phyloP scores from a whole-genome alignment of 352 stramenopile genomes.

The Pythium insidiosum region DNA sequence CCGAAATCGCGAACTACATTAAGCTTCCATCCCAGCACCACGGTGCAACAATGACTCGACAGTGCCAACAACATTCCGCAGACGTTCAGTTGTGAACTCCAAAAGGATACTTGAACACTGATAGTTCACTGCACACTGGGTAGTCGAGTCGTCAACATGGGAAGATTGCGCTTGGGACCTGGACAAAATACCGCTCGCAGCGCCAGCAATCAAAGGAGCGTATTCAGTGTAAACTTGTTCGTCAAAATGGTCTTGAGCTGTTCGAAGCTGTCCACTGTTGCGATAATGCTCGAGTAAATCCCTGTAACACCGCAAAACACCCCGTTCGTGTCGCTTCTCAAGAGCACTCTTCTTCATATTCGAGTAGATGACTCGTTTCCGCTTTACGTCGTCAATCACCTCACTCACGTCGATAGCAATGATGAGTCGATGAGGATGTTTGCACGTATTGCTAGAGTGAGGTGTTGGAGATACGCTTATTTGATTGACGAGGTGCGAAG shows the following conservation, averaged over 20 bases:
- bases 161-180: too few relatives aligned
- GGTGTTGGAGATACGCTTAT: conserved; percentile 16
- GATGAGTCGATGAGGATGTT: neutral
- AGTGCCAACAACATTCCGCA: too few relatives aligned
- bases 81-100: too few relatives aligned
- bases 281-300: neutral
- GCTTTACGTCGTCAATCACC: too few relatives aligned
- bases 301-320: neutral
- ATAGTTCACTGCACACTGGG: too few relatives aligned
- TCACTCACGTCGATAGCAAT: neutral
- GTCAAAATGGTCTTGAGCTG: neutral
- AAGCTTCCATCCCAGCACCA: too few relatives aligned
- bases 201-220: conserved; percentile 5
- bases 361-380: too few relatives aligned
- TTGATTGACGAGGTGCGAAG: conserved; percentile 40
- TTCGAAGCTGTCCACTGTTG: neutral
- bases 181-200: too few relatives aligned
- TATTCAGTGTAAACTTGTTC: neutral
- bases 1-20: too few relatives aligned
- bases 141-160: too few relatives aligned
- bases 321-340: neutral
- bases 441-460: neutral
- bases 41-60: too few relatives aligned
- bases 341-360: neutral
- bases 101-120: too few relatives aligned